These are phyloP conservation scores for Fusarium pininemorale DNA, from an alignment of 2,329 filamentous ascomycete species.

Conservation along the genomic window DNA sequence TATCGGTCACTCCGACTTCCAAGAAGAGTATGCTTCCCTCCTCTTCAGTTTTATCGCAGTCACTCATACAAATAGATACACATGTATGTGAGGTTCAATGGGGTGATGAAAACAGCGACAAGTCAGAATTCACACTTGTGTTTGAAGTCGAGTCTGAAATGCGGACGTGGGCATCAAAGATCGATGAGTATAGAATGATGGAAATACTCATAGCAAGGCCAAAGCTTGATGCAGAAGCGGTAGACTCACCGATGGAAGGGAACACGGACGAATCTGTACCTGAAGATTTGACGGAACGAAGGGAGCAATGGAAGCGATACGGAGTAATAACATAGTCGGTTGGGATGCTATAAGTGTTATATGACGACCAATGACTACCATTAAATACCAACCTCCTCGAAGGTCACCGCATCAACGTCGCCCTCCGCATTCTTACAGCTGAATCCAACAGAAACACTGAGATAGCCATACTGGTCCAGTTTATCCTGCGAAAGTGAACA, in stretches of 20 bases:
- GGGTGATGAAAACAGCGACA: accelerated
- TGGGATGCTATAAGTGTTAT: accelerated
- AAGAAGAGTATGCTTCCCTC: too few relatives aligned
- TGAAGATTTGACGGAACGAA: not conserved
- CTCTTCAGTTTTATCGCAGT: accelerated
- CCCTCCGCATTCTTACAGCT: not conserved
- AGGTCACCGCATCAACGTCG: not conserved
- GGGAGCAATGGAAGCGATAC: not conserved
- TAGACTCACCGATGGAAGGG: accelerated
- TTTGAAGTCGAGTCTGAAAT: not conserved
- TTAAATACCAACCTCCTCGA: not conserved
- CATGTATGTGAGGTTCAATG: not conserved
- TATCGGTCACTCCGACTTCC: too few relatives aligned
- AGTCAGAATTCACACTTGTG: not conserved
- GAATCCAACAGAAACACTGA: not conserved
- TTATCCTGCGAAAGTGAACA: not conserved
- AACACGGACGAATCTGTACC: accelerated
- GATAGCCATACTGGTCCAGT: not conserved
- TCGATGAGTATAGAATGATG: not conserved
- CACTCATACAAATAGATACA: accelerated
- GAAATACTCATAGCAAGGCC: accelerated
- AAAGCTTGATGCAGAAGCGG: accelerated
- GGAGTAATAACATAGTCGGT: not conserved
- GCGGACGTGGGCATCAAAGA: not conserved
- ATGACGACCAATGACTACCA: accelerated